Evolutionary conservation across 2,329 filamentous ascomycete species (phyloP).

Genomic region (Ceratocystis albifundus): DNA sequence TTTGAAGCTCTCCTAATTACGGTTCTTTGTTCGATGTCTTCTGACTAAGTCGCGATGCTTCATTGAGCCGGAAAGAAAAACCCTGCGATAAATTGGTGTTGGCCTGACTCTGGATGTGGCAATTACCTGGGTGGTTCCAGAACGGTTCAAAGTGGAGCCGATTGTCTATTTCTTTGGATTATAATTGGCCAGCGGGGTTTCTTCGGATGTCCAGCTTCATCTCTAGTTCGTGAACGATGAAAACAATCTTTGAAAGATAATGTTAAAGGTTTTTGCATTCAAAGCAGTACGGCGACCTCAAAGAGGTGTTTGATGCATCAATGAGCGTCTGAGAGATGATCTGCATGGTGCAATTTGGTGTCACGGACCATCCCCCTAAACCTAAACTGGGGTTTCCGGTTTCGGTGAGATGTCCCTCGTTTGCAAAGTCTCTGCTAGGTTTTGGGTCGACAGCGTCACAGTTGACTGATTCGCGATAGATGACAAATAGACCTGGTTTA

Average conservation of each 20-base stretch:
- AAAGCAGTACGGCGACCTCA: not conserved
- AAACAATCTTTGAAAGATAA: not conserved
- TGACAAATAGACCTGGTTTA: no score
- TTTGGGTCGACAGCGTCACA: no score
- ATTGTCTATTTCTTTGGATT: not conserved
- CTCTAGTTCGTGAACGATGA: not conserved
- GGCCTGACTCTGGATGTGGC: not conserved
- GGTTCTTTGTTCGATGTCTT: not conserved
- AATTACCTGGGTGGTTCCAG: not conserved
- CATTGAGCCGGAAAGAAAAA: not conserved
- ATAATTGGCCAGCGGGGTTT: slow-evolving; percentile 16
- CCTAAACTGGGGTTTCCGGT: no score
- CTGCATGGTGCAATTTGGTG: no score
- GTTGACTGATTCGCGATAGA: no score
- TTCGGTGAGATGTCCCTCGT: no score
- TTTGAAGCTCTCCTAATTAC: not conserved
- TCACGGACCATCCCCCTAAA: no score
- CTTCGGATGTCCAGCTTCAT: slow-evolving; percentile 7
- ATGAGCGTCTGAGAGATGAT: no score
- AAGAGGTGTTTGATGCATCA: no score
- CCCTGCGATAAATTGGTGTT: not conserved
- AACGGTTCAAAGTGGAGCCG: slow-evolving; percentile 12
- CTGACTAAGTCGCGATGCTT: not conserved
- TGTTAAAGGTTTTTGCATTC: not conserved
- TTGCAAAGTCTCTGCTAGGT: no score